phyloP scores from a whole-genome alignment of 345 rosid genomes.

The Camelina hispida region DNA sequence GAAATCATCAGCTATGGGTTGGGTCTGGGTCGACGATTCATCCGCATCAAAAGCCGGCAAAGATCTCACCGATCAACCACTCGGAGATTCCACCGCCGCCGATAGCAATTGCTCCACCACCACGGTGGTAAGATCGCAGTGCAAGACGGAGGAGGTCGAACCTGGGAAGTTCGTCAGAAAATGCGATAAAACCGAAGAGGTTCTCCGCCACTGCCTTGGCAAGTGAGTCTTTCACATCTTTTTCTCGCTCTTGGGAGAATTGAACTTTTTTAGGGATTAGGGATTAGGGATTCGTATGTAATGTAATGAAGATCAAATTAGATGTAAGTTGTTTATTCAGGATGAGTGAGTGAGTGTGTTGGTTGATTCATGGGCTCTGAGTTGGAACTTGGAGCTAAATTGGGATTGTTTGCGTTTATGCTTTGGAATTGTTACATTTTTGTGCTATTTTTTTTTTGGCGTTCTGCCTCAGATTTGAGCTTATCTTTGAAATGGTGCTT shows the following conservation, averaged over 20 bases:
- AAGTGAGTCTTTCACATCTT: slow-evolving; percentile 48
- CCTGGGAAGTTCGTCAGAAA: slow-evolving; percentile 79
- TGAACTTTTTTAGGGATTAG: background rate
- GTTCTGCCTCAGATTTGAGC: background rate
- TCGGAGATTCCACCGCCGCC: slow-evolving; percentile 30
- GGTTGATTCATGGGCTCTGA: background rate
- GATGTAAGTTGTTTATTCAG: too few species aligned
- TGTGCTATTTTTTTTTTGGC: background rate
- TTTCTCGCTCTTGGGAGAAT: background rate
- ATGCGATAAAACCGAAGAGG: slow-evolving; percentile 86
- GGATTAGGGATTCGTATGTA: too few species aligned
- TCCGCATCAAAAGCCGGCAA: slow-evolving; percentile 29
- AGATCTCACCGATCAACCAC: slow-evolving; percentile 21
- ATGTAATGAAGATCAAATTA: too few species aligned
- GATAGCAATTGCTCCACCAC: slow-evolving; percentile 62
- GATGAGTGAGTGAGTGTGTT: too few species aligned
- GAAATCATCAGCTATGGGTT: slow-evolving; percentile 53
- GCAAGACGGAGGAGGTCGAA: slow-evolving; percentile 92
- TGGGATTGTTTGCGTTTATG: background rate
- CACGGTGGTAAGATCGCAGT: slow-evolving; percentile 66
- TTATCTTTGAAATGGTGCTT: background rate
- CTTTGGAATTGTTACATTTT: background rate
- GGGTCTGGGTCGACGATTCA: slow-evolving; percentile 66
- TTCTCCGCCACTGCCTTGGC: slow-evolving; percentile 75
- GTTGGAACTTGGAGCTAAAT: background rate